Percentiles rank a stretch among this genome's conserved stretches.
Evolutionary conservation across 1,139 yeast species (phyloP).

Genomic region (Pichia sorboxylosa): DNA sequence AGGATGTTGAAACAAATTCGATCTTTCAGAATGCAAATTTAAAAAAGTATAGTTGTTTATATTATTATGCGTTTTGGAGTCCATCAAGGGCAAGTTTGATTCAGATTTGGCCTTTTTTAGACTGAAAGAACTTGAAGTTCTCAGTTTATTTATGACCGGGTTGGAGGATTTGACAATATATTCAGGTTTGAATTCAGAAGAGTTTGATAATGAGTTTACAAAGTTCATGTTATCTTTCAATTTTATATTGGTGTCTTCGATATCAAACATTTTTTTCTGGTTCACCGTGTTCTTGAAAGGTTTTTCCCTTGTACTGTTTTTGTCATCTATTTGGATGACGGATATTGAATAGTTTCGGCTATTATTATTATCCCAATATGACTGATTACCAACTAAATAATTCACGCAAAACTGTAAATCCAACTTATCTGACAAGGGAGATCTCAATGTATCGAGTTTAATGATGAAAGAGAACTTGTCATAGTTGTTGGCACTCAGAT

Average conservation of each 20-base stretch:
- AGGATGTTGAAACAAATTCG: too few relatives aligned
- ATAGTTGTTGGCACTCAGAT: conserved; percentile 16
- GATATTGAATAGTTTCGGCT: conserved; percentile 49
- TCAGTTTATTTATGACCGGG: conserved; percentile 9
- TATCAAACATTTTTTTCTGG: too few relatives aligned
- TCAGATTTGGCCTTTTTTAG: conserved; percentile 22
- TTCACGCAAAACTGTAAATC: conserved; percentile 45
- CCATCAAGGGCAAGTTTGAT: conserved; percentile 17
- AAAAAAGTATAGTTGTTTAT: conserved; percentile 4
- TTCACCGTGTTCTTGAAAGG: too few relatives aligned
- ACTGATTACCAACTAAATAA: conserved; percentile 37
- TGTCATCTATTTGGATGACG: conserved; percentile 1
- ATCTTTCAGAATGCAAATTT: too few relatives aligned
- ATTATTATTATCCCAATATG: conserved; percentile 70
- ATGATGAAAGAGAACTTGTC: conserved; percentile 38
- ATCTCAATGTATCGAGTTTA: conserved; percentile 24
- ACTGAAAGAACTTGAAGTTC: conserved; percentile 17
- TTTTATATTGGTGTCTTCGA: conserved; percentile 19
- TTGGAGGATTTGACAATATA: conserved; percentile 2
- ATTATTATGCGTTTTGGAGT: conserved; percentile 5
- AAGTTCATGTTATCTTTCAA: conserved; percentile 20
- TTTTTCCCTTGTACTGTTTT: background rate
- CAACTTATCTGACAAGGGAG: conserved; percentile 21
- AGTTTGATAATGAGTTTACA: conserved; percentile 11
- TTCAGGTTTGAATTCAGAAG: conserved; percentile 8